These are phyloP conservation scores for Kalanchoe fedtschenkoi DNA, from an alignment of 164 flowering plant genomes.

Conservation along the genomic window DNA sequence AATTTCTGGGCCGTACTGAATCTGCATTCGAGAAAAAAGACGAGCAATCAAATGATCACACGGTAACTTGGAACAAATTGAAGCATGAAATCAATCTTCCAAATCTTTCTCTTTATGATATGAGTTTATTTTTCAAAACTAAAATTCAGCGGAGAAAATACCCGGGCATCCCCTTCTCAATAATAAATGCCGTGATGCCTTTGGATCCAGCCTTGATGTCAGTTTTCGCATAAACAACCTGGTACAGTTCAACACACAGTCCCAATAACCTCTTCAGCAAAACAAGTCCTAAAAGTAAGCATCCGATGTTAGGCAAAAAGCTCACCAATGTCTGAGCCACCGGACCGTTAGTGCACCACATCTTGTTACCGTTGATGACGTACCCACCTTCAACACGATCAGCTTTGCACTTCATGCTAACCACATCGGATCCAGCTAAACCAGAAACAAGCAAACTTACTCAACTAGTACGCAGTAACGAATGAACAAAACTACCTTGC, in stretches of 20 bases:
- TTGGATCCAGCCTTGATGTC: conserved; percentile 62
- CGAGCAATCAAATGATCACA: neutral
- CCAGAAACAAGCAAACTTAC: too few relatives aligned
- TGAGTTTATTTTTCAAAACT: neutral
- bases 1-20: conserved; percentile 93
- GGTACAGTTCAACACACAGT: conserved; percentile 16
- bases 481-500: neutral
- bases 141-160: too few relatives aligned
- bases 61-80: too few relatives aligned
- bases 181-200: conserved; percentile 94
- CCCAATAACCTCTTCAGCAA: conserved; percentile 14
- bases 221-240: conserved; percentile 97
- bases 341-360: conserved; percentile 99
- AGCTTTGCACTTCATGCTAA: conserved; percentile 98
- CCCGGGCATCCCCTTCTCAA: conserved; percentile 98
- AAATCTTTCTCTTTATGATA: too few relatives aligned
- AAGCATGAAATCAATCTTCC: too few relatives aligned
- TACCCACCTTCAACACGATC: conserved; percentile 87
- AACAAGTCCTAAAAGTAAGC: too few relatives aligned
- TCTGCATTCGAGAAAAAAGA: conserved; percentile 36
- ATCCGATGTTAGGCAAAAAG: too few relatives aligned
- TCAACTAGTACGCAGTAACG: too few relatives aligned
- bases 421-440: conserved; percentile 99
- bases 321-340: conserved; percentile 79
- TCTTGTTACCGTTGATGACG: conserved; percentile 87